These are phyloP conservation scores for Picochlorum sp. DNA, from an alignment of 139 green algal species.

Conservation along the genomic window DNA sequence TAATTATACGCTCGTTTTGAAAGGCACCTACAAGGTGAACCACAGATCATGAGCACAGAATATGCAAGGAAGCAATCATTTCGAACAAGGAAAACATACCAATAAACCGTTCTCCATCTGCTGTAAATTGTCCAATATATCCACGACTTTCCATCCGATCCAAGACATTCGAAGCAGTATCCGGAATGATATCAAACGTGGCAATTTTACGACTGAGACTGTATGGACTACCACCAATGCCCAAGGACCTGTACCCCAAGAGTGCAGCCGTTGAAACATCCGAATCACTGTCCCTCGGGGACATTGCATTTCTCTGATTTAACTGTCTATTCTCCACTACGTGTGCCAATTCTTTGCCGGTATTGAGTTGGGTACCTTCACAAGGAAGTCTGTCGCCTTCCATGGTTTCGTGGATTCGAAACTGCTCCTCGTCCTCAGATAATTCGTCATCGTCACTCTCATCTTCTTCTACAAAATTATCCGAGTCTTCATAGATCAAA, in stretches of 20 bases:
- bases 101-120: slow-evolving; percentile 36
- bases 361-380: too few relatives aligned
- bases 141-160: slow-evolving; percentile 55
- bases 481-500: slow-evolving; percentile 4
- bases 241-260: too few relatives aligned
- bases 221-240: not conserved
- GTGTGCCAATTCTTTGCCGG: too few relatives aligned
- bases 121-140: slow-evolving; percentile 89
- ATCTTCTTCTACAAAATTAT: slow-evolving; percentile 7
- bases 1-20: slow-evolving; percentile 55
- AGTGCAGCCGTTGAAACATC: too few relatives aligned
- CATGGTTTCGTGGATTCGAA: not conserved
- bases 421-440: slow-evolving; percentile 8
- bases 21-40: slow-evolving; percentile 17
- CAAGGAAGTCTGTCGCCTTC: not conserved
- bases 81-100: slow-evolving; percentile 20
- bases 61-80: too few relatives aligned
- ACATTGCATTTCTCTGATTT: too few relatives aligned
- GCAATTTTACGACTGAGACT: slow-evolving; percentile 20
- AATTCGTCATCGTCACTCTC: slow-evolving; percentile 4
- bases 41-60: too few relatives aligned
- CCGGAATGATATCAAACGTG: slow-evolving; percentile 25
- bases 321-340: too few relatives aligned
- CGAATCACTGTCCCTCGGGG: too few relatives aligned
- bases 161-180: slow-evolving; percentile 21